Evolutionary conservation across 2,329 filamentous ascomycete genomes (phyloP).

Genomic region (Tothia fuscella): DNA sequence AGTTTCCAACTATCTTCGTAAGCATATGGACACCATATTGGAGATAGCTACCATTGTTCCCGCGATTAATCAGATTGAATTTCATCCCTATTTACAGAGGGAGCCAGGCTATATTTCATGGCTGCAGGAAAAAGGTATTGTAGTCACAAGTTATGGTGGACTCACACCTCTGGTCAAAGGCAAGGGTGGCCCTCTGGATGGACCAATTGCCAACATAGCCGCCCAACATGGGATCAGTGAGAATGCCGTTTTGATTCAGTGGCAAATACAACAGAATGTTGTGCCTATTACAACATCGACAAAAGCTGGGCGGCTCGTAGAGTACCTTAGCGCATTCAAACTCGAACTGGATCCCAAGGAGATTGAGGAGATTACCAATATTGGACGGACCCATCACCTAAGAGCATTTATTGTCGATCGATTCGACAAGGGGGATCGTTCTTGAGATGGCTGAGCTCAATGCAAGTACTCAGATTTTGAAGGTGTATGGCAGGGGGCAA

Average conservation of each 20-base stretch:
- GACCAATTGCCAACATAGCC: constrained; percentile 36
- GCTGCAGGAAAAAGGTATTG: constrained; percentile 39
- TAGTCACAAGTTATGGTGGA: constrained; percentile 34
- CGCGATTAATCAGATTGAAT: constrained; percentile 56
- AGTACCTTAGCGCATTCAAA: constrained; percentile 42
- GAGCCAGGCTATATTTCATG: constrained; percentile 31
- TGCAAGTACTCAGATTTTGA: too few species aligned
- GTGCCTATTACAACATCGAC: constrained; percentile 47
- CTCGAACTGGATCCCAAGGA: constrained; percentile 49
- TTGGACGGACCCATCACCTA: background rate
- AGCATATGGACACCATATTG: background rate
- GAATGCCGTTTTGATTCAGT: constrained; percentile 45
- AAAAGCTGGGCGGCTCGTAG: constrained; percentile 46
- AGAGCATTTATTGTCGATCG: too few species aligned
- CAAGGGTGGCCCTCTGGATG: constrained; percentile 43
- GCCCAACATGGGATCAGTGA: constrained; percentile 49
- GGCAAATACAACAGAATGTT: constrained; percentile 49
- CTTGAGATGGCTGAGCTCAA: too few species aligned
- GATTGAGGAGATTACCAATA: constrained; percentile 21
- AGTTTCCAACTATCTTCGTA: constrained; percentile 1
- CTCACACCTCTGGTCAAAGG: constrained; percentile 41
- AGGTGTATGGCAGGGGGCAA: too few species aligned
- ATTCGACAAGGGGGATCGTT: too few species aligned
- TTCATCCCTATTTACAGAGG: constrained; percentile 51
- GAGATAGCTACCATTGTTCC: constrained; percentile 41